Evolutionary conservation across 192 early-diverging fungal species (phyloP).

Genomic region (Gryganskiella cystojenkinii): DNA sequence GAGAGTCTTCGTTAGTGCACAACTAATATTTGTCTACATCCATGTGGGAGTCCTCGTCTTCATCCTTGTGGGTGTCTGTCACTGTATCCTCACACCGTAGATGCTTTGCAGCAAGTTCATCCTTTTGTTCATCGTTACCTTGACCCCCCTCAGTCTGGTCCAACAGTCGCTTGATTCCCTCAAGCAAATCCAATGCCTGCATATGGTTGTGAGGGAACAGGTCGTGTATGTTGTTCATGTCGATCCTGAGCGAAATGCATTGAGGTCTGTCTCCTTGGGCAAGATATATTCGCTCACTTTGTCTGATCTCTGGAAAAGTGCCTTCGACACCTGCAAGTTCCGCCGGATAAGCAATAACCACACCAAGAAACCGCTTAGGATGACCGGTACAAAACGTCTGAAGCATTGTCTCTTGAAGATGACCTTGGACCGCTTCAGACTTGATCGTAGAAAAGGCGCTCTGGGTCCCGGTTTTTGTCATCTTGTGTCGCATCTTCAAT

Average conservation of each 20-base stretch:
- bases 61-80: too few relatives aligned
- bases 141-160: too few relatives aligned
- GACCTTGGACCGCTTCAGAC: constrained; percentile 8
- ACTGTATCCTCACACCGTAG: too few relatives aligned
- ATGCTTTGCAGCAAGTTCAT: too few relatives aligned
- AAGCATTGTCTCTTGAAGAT: constrained; percentile 12
- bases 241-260: constrained; percentile 18
- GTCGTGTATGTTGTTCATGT: constrained; percentile 20
- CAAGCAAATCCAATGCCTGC: constrained; percentile 8
- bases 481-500: constrained; percentile 9
- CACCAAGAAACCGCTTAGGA: constrained; percentile 12
- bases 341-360: constrained; percentile 28
- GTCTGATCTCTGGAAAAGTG: constrained; percentile 8
- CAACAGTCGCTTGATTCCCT: constrained; percentile 11
- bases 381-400: constrained; percentile 2
- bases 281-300: constrained; percentile 9
- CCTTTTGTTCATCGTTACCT: too few relatives aligned
- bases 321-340: constrained; percentile 12
- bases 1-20: too few relatives aligned
- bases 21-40: too few relatives aligned
- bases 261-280: constrained; percentile 3
- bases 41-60: too few relatives aligned
- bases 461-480: background rate
- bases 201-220: constrained; percentile 11
- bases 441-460: constrained; percentile 8